Conservation (phyloP, 2,329 filamentous ascomycete genomes). For the Colletotrichum sp. region DNA sequence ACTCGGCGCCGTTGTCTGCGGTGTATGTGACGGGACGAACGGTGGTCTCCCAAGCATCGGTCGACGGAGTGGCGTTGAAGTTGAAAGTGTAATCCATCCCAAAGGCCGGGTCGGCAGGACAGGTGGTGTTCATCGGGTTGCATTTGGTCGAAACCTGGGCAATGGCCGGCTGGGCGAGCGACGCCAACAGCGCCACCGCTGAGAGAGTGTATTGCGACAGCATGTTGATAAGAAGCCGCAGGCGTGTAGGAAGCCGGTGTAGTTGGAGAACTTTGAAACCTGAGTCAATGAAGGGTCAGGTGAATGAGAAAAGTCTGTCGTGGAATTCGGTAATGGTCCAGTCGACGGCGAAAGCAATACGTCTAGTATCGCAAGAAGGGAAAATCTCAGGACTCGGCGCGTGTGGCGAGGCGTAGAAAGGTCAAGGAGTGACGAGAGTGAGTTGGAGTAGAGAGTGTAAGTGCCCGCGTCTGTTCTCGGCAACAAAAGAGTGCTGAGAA, state of each 20-base stretch:
- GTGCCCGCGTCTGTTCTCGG: neutral
- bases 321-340: neutral
- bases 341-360: neutral
- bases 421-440: constrained; percentile 13
- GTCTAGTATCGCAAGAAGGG: constrained; percentile 5
- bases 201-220: constrained; percentile 31
- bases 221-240: constrained; percentile 24
- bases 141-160: constrained; percentile 82
- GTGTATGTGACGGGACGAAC: constrained; percentile 70
- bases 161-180: constrained; percentile 50
- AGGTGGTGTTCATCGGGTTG: constrained; percentile 75
- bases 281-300: neutral
- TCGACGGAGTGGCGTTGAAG: constrained; percentile 67
- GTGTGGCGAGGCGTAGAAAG: neutral
- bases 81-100: constrained; percentile 66
- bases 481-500: neutral
- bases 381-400: neutral
- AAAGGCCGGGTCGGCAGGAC: constrained; percentile 75
- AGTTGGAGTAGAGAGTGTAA: neutral
- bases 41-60: constrained; percentile 71
- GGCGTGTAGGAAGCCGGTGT: neutral
- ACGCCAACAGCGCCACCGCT: constrained; percentile 45
- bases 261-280: neutral
- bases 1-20: constrained; percentile 67
- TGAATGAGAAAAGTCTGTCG: neutral